Evolutionary conservation across 2,329 filamentous ascomycete species (phyloP).

Genomic region (Alternaria rosae): DNA sequence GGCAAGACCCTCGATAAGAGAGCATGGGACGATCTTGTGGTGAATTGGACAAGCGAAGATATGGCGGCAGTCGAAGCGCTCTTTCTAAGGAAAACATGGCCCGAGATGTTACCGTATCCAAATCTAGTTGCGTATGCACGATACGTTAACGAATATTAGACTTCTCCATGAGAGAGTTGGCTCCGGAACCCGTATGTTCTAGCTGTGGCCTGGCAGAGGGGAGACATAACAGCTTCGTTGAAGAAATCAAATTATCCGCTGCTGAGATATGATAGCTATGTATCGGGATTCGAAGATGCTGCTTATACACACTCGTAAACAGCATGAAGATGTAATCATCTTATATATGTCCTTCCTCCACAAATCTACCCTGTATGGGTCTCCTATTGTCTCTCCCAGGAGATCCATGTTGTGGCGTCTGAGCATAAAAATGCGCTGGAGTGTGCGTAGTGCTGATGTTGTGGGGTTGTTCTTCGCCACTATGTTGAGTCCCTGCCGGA

Average conservation of each 20-base stretch:
- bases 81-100: not conserved
- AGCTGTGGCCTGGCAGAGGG: not conserved
- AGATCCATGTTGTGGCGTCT: constrained; percentile 23
- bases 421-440: constrained; percentile 47
- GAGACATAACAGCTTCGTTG: not conserved
- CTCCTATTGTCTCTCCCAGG: constrained; percentile 1
- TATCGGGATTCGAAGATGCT: not conserved
- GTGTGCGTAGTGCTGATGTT: constrained; percentile 34
- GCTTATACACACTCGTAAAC: not conserved
- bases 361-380: constrained; percentile 14
- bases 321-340: not conserved
- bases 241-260: not conserved
- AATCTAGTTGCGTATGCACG: not conserved
- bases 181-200: not conserved
- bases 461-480: constrained; percentile 16
- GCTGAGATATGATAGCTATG: not conserved
- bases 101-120: not conserved
- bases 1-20: not conserved
- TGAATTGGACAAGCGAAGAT: not conserved
- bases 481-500: constrained; percentile 27
- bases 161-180: not conserved
- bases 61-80: not conserved
- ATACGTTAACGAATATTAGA: not conserved
- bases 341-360: constrained; percentile 13
- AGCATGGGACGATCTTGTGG: not conserved